Evolutionary conservation across 164 flowering plant species (phyloP).

Genomic region (Sedum album): DNA sequence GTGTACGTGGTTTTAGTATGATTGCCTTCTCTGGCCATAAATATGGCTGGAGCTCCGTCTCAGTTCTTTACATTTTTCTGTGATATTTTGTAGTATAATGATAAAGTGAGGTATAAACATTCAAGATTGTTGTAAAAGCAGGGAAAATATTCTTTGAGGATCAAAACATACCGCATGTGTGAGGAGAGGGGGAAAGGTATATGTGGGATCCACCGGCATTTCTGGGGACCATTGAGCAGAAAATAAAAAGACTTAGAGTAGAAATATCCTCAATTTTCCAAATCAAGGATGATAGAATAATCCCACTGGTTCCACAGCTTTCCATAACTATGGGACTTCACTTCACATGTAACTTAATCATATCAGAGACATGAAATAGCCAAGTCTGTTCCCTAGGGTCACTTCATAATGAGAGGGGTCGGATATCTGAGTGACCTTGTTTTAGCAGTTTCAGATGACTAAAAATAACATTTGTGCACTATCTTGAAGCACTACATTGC

Average conservation of each 20-base stretch:
- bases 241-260: neutral
- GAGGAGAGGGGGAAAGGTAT: neutral
- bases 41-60: neutral
- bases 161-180: neutral
- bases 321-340: neutral
- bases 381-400: neutral
- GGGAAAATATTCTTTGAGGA: neutral
- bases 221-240: too few species aligned
- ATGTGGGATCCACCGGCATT: neutral
- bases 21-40: neutral
- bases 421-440: too few species aligned
- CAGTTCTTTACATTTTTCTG: neutral
- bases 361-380: neutral
- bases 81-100: neutral
- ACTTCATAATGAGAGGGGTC: too few species aligned
- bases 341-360: neutral
- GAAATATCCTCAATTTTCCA: neutral
- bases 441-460: neutral
- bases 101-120: neutral
- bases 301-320: neutral
- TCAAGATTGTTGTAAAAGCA: neutral
- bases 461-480: neutral
- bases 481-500: neutral
- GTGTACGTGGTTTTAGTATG: neutral
- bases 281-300: neutral